A percentile compares a stretch with the other conserved stretches of the same genome.
phyloP scores from a whole-genome alignment of 257 asterid genomes.

The Solanum chiquidenum region DNA sequence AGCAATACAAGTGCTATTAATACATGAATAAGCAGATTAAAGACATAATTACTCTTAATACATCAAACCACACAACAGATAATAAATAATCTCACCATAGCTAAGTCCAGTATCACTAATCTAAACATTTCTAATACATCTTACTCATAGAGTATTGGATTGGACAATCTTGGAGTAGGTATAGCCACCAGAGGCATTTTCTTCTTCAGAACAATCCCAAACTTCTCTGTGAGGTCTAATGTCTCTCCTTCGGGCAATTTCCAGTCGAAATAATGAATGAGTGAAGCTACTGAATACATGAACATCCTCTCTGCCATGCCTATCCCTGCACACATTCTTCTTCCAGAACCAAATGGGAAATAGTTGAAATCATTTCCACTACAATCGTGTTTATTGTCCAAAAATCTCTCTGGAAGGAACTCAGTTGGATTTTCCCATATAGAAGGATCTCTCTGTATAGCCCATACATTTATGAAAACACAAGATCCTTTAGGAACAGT shows the following conservation, averaged over 20 bases:
- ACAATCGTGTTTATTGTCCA: not conserved
- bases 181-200: not conserved
- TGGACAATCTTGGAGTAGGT: not conserved
- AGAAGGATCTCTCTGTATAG: not conserved
- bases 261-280: not conserved
- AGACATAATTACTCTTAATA: too few relatives aligned
- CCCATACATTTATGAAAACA: not conserved
- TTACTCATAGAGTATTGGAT: not conserved
- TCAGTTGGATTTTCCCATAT: not conserved
- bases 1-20: too few relatives aligned
- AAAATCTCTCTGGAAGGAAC: not conserved
- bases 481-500: not conserved
- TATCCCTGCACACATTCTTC: not conserved
- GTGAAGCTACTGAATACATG: not conserved
- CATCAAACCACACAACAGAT: too few relatives aligned
- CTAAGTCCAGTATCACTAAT: too few relatives aligned
- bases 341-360: not conserved
- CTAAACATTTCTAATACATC: not conserved
- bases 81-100: too few relatives aligned
- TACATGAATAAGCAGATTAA: too few relatives aligned
- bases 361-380: not conserved
- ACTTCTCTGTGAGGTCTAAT: not conserved
- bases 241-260: not conserved
- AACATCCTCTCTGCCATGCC: not conserved
- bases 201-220: not conserved